A percentile compares a stretch with the other conserved stretches of the same genome.
phyloP scores from a whole-genome alignment of 1,284 basidiomycete genomes.

The Ustilago tritici region DNA sequence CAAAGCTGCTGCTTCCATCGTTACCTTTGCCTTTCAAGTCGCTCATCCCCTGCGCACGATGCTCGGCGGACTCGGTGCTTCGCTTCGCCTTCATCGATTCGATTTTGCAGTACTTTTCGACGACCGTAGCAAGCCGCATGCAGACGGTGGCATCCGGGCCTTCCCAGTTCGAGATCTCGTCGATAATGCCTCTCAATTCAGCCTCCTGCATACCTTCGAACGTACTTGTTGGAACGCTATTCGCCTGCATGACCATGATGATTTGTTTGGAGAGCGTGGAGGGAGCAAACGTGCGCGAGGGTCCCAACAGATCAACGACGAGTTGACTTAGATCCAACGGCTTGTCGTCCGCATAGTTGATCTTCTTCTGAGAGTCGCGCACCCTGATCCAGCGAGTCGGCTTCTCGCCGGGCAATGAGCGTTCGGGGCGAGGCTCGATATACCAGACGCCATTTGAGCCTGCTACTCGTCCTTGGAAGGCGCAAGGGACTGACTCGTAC shows the following conservation, averaged over 20 bases:
- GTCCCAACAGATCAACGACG: slow-evolving; percentile 36
- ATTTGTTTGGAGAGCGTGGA: slow-evolving; percentile 55
- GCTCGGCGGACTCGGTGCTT: slow-evolving; percentile 30
- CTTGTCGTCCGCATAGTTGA: slow-evolving; percentile 22
- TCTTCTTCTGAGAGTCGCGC: slow-evolving; percentile 63
- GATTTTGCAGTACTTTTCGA: slow-evolving; percentile 28
- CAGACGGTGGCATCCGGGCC: slow-evolving; percentile 13
- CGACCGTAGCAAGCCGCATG: slow-evolving; percentile 22
- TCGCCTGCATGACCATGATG: slow-evolving; percentile 38
- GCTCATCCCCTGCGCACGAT: slow-evolving; percentile 39
- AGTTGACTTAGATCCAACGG: slow-evolving; percentile 32
- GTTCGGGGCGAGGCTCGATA: slow-evolving; percentile 37
- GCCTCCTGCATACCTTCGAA: slow-evolving; percentile 32
- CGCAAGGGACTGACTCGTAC: slow-evolving; percentile 27
- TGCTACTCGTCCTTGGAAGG: slow-evolving; percentile 62
- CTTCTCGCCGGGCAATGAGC: slow-evolving; percentile 13
- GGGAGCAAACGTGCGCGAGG: slow-evolving; percentile 23
- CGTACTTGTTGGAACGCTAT: slow-evolving; percentile 30
- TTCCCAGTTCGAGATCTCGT: slow-evolving; percentile 35
- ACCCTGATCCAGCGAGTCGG: slow-evolving; percentile 44
- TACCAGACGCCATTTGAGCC: slow-evolving; percentile 59
- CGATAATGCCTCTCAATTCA: slow-evolving; percentile 25
- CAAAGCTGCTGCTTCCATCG: slow-evolving; percentile 4
- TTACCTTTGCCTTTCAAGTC: neutral
- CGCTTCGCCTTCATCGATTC: slow-evolving; percentile 26